Evolutionary conservation across 2,329 filamentous ascomycete species (phyloP).

Genomic region (Stenocarpella maydis): DNA sequence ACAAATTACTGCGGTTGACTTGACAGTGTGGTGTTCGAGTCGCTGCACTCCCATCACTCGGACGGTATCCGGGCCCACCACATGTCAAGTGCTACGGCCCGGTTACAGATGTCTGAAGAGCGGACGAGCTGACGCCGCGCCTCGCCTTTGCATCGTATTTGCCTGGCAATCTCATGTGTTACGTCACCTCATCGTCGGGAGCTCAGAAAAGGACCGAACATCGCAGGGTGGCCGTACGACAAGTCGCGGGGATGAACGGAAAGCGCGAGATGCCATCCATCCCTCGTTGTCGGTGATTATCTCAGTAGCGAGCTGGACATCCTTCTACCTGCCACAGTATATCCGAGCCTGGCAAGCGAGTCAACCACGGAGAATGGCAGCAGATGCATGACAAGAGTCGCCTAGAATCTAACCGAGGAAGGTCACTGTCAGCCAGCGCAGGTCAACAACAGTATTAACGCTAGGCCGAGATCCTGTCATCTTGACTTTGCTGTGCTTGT

Average conservation of each 20-base stretch:
- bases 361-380: constrained; percentile 23
- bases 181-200: constrained; percentile 23
- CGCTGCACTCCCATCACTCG: constrained; percentile 27
- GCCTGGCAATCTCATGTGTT: constrained; percentile 16
- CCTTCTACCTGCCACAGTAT: constrained; percentile 9
- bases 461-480: constrained; percentile 33
- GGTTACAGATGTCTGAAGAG: constrained; percentile 29
- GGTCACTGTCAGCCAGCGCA: constrained; percentile 26
- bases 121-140: constrained; percentile 18
- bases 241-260: constrained; percentile 5
- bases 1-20: constrained; percentile 9
- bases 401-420: constrained; percentile 33
- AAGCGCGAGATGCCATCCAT: not conserved
- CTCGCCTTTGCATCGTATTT: constrained; percentile 22
- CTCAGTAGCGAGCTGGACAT: constrained; percentile 7
- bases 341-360: constrained; percentile 30
- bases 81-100: constrained; percentile 22
- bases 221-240: not conserved
- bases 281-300: constrained; percentile 22
- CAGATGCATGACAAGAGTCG: constrained; percentile 13
- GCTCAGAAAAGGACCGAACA: constrained; percentile 14
- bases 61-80: constrained; percentile 29
- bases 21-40: constrained; percentile 30
- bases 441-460: constrained; percentile 23
- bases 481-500: constrained; percentile 22